phyloP scores from a whole-genome alignment of 2,329 filamentous ascomycete genomes.

The Nothophaeocryptopus gaeumannii region DNA sequence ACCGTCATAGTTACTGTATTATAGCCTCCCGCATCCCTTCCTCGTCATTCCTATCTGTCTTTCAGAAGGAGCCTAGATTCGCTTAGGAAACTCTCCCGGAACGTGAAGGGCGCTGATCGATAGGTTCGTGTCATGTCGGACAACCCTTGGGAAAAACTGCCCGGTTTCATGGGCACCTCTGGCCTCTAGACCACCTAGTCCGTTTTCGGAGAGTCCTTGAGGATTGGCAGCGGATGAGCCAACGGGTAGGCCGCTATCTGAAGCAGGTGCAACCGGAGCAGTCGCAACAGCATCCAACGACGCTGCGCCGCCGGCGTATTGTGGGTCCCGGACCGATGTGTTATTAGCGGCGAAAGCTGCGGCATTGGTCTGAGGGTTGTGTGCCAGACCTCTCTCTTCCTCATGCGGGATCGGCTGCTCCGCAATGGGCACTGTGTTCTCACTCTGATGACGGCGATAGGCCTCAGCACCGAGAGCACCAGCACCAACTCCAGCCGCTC shows the following conservation, averaged over 20 bases:
- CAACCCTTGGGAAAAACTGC: conserved; percentile 50
- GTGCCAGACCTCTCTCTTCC: conserved; percentile 3
- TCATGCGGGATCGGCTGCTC: background rate
- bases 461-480: conserved; percentile 32
- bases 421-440: conserved; percentile 8
- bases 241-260: background rate
- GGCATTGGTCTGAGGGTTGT: conserved; percentile 4
- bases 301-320: background rate
- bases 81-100: conserved; percentile 57
- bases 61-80: too few relatives aligned
- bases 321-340: background rate
- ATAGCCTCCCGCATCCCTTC: background rate
- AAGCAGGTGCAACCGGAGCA: background rate
- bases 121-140: conserved; percentile 47
- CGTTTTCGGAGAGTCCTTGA: conserved; percentile 3
- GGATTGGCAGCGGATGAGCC: background rate
- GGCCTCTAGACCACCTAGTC: conserved; percentile 34
- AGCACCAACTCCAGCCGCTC: conserved; percentile 42
- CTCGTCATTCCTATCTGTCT: background rate
- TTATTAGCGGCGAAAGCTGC: conserved; percentile 7
- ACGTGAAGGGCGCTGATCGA: conserved; percentile 65
- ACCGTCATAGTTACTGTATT: too few relatives aligned
- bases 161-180: conserved; percentile 36
- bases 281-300: background rate
- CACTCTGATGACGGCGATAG: conserved; percentile 24